Conservation (phyloP, 345 rosid genomes). For the Eucalyptus microcorys region DNA sequence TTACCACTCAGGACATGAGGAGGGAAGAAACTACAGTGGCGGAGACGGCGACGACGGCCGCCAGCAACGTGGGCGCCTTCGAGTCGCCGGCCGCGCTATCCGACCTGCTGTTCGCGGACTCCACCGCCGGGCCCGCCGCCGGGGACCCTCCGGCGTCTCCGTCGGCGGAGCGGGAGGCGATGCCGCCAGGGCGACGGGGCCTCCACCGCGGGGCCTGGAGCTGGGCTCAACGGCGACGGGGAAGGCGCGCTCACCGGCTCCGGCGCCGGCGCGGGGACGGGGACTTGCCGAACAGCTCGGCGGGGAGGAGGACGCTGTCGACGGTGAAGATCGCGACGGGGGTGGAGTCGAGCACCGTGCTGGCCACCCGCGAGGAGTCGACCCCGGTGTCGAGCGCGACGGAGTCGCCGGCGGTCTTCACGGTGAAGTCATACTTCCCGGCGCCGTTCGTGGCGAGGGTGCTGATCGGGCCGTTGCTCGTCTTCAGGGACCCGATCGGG, state of each 20-base stretch:
- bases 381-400: slow-evolving; percentile 72
- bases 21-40: slow-evolving; percentile 21
- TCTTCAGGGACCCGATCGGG: slow-evolving; percentile 64
- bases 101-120: slow-evolving; percentile 39
- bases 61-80: slow-evolving; percentile 23
- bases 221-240: slow-evolving; percentile 24
- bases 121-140: slow-evolving; percentile 29
- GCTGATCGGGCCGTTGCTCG: slow-evolving; percentile 34
- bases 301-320: slow-evolving; percentile 62
- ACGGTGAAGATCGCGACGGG: slow-evolving; percentile 71
- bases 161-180: slow-evolving; percentile 85
- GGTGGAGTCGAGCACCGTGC: slow-evolving; percentile 55
- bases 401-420: slow-evolving; percentile 48
- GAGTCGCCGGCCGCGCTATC: slow-evolving; percentile 22
- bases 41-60: slow-evolving; percentile 6
- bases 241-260: slow-evolving; percentile 38
- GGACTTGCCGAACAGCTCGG: slow-evolving; percentile 56
- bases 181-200: slow-evolving; percentile 62
- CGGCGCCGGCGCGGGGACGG: slow-evolving; percentile 56
- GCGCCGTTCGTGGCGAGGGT: slow-evolving; percentile 72
- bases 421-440: slow-evolving; percentile 55
- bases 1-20: slow-evolving; percentile 25
- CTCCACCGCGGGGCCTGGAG: slow-evolving; percentile 26
- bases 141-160: slow-evolving; percentile 54
- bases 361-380: slow-evolving; percentile 59